A percentile compares a stretch with the other conserved stretches of the same genome.
These are phyloP conservation scores for Yamadazyma sp. DNA, from an alignment of 1,139 yeast genomes.

Conservation along the genomic window DNA sequence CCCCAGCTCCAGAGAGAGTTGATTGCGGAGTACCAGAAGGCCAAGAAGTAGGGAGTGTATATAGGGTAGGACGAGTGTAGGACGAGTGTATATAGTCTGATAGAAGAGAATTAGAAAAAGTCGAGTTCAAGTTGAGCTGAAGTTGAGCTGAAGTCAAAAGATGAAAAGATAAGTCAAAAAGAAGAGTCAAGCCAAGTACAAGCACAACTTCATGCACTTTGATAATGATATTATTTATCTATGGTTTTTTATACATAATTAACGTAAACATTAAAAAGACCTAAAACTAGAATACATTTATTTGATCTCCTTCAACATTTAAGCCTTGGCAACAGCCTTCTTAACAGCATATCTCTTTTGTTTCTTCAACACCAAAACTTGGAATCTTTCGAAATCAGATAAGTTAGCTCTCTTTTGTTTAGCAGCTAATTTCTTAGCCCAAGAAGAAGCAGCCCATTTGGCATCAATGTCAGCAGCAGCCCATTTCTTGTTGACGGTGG, in stretches of 20 bases:
- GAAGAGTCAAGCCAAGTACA: too few relatives aligned
- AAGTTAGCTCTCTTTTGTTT: constrained; percentile 90
- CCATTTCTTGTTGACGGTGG: constrained; percentile 89
- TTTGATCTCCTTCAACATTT: constrained; percentile 31
- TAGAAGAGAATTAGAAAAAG: too few relatives aligned
- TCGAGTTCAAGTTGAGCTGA: too few relatives aligned
- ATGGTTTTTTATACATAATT: constrained; percentile 19
- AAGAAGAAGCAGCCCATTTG: constrained; percentile 90
- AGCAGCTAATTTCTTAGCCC: constrained; percentile 98
- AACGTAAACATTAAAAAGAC: constrained; percentile 34
- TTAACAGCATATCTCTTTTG: constrained; percentile 94
- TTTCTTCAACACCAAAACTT: constrained; percentile 94
- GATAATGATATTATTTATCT: constrained; percentile 18
- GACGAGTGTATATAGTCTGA: too few relatives aligned
- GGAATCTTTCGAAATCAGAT: constrained; percentile 99
- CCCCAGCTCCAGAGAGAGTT: constrained; percentile 89
- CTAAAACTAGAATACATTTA: constrained; percentile 34
- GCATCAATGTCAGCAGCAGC: constrained; percentile 82
- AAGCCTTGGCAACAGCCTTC: constrained; percentile 82
- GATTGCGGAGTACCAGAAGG: constrained; percentile 72
- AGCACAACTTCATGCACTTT: too few relatives aligned
- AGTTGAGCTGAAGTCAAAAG: too few relatives aligned
- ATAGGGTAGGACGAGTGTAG: too few relatives aligned
- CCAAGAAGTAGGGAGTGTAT: constrained; percentile 22
- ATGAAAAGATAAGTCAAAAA: background rate